Evolutionary conservation across 768 basidiomycete genomes (phyloP).

Genomic region (Gautieria morchelliformis): DNA sequence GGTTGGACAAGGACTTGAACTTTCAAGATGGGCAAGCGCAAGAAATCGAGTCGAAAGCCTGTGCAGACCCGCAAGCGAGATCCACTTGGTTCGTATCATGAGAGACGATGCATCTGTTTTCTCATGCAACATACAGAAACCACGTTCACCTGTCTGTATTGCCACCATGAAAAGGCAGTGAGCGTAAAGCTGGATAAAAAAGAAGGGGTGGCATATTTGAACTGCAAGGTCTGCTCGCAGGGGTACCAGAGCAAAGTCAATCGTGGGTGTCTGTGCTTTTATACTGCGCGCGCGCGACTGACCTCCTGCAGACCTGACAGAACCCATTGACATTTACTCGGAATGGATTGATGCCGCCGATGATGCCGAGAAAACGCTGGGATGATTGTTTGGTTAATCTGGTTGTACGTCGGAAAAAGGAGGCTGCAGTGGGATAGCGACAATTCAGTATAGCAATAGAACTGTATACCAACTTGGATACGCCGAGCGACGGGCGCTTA

Average conservation of each 20-base stretch:
- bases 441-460: no score
- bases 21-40: constrained; percentile 74
- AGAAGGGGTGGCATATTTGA: constrained; percentile 71
- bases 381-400: no score
- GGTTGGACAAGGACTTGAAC: neutral
- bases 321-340: constrained; percentile 82
- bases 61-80: constrained; percentile 55
- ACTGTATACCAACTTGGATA: no score
- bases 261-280: constrained; percentile 38
- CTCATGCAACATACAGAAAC: constrained; percentile 41
- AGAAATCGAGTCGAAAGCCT: constrained; percentile 81
- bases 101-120: neutral
- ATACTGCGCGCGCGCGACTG: neutral
- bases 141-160: constrained; percentile 79
- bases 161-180: constrained; percentile 84
- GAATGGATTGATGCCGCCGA: constrained; percentile 90
- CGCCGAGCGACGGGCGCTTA: no score
- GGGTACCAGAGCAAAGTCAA: constrained; percentile 82
- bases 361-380: constrained; percentile 52
- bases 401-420: no score
- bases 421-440: no score
- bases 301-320: constrained; percentile 59
- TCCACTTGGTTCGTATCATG: constrained; percentile 51
- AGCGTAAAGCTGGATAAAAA: constrained; percentile 79
- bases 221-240: constrained; percentile 81